Evolutionary conservation across 352 stramenopile species (phyloP), one percentile per base, ranked within the genome.

Genomic region (Globisporangium abappressorium): DNA sequence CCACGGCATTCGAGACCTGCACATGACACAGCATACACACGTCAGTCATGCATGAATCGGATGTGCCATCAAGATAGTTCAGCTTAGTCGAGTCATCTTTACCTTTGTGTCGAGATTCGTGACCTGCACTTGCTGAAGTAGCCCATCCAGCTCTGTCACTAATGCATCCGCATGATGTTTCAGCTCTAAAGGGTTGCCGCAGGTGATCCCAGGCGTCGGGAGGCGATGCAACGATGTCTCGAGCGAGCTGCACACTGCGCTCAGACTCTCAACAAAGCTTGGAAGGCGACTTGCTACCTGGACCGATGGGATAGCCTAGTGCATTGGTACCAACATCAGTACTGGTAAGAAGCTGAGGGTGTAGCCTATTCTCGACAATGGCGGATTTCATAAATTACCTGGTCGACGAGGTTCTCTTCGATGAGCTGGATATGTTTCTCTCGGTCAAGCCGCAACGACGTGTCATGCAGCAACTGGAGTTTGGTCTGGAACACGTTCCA

Each of bases 401-500:
- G 72, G 22, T 81, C 66, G 5, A 57, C 18, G 0, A 84, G 12
- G 41, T 78, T 69, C 5, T 64, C 41, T 28, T 89, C 73, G 3
- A 81, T 15, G 1, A 58, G 38, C 6, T 67, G 47, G 0, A 69
- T 57, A 33, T 85, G 72, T 22, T 69, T 49, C 56, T 91, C 79
- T 0, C 70, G 69, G 46, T 89, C 77, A 11, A 88, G 59, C 14
- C 69, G 71, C 30, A 85, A 57, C 5, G 63, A 69, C 51, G 70
- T 77, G 41, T 86, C 71, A n/a, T 88, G 77, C 20, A 87, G 53
- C 0, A 85, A 66, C 41, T 84, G 70, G 2, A 89, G 54, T 60
- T 89, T 91, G 2, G 77, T 78, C 36, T 86, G 77, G 9, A 89
- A 65, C 12, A 82, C 53, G 2, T 67, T 62, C 77, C 76, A 89